These are phyloP conservation scores for Punica granatum DNA, from an alignment of 345 rosid genomes.

Conservation along the genomic window DNA sequence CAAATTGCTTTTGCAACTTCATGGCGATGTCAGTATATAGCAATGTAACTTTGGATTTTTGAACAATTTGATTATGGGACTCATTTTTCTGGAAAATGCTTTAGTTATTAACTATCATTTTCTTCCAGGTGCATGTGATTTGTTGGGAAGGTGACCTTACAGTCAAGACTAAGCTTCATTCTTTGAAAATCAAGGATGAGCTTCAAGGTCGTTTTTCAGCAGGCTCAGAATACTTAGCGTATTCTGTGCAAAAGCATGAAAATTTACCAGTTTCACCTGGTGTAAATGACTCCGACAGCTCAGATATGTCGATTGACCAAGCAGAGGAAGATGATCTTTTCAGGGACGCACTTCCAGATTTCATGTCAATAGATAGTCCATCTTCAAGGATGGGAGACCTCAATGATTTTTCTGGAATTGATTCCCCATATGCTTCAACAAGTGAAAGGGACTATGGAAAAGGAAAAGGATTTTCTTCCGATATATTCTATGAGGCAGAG, in stretches of 20 bases:
- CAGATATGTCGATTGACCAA: constrained; percentile 28
- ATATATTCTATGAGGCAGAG: constrained; percentile 81
- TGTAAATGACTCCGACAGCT: constrained; percentile 26
- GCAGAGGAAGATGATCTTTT: constrained; percentile 80
- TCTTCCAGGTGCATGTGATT: constrained; percentile 63
- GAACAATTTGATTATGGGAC: not conserved
- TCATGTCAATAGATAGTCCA: constrained; percentile 49
- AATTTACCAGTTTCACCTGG: constrained; percentile 29
- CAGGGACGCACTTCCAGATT: constrained; percentile 88
- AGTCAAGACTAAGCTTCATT: constrained; percentile 81
- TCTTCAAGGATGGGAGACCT: constrained; percentile 32
- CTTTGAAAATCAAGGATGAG: constrained; percentile 84
- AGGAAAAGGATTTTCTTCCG: constrained; percentile 49
- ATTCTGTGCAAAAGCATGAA: constrained; percentile 68
- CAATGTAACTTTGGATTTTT: not conserved
- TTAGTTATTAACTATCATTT: not conserved
- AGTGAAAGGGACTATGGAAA: constrained; percentile 39
- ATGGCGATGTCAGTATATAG: not conserved
- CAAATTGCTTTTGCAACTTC: not conserved
- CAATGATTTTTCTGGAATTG: constrained; percentile 31
- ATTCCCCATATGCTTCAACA: constrained; percentile 39
- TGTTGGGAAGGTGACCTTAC: constrained; percentile 59
- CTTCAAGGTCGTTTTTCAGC: constrained; percentile 60
- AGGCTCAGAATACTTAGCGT: constrained; percentile 57
- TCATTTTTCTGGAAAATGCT: not conserved